Conservation (phyloP, 2,329 filamentous ascomycete species). For the Pseudopithomyces chartarum region DNA sequence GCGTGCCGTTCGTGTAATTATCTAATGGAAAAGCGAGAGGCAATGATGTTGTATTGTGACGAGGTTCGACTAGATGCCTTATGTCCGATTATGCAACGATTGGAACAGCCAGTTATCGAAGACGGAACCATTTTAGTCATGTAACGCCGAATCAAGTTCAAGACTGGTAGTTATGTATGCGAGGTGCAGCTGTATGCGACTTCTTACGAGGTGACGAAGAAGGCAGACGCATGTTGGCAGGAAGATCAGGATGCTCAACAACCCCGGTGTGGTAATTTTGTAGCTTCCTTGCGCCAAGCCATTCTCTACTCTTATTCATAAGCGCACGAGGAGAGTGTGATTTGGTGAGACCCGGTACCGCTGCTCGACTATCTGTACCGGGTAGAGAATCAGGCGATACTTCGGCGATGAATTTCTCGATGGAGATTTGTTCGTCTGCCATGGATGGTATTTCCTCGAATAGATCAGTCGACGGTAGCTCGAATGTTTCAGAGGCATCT, state of each 20-base stretch:
- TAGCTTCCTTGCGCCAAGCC: constrained; percentile 6
- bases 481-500: neutral
- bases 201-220: neutral
- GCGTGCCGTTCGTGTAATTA: no score
- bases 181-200: neutral
- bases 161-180: neutral
- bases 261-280: constrained; percentile 1
- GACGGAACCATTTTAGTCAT: neutral
- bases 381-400: neutral
- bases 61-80: no score
- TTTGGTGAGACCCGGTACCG: neutral
- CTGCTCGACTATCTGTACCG: neutral
- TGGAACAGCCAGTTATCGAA: no score
- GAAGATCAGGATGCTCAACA: constrained; percentile 10
- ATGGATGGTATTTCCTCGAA: neutral
- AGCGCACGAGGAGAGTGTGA: constrained; percentile 1
- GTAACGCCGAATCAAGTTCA: neutral
- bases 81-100: no score
- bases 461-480: neutral
- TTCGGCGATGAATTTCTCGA: neutral
- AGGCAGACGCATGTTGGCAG: constrained; percentile 3
- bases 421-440: neutral
- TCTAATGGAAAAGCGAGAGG: no score
- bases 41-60: no score
- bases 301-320: constrained; percentile 7